Conservation (phyloP, 192 early-diverging fungal species). For the Coemansia sp. region DNA sequence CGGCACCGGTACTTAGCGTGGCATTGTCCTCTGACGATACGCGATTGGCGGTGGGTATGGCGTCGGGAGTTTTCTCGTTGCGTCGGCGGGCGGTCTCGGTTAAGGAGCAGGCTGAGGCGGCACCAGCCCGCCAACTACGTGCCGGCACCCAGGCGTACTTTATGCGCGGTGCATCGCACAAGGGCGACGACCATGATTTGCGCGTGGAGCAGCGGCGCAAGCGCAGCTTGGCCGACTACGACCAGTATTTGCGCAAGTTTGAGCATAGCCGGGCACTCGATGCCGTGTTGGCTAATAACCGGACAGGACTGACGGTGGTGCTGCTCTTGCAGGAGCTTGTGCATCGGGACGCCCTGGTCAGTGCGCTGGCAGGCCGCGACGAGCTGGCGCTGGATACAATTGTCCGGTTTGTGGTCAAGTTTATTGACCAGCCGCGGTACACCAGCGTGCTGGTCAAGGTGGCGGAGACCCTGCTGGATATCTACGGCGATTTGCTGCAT, state of each 20-base stretch:
- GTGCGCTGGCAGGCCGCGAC: conserved; percentile 81
- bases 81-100: conserved; percentile 79
- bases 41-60: conserved; percentile 89
- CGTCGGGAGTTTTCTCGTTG: conserved; percentile 81
- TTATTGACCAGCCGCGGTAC: conserved; percentile 81
- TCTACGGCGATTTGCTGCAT: conserved; percentile 76
- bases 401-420: conserved; percentile 73
- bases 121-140: conserved; percentile 30
- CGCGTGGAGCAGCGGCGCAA: conserved; percentile 67
- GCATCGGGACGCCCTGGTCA: conserved; percentile 74
- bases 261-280: conserved; percentile 89
- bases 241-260: conserved; percentile 79
- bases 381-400: conserved; percentile 84
- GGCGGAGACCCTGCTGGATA: conserved; percentile 65
- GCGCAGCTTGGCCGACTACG: conserved; percentile 71
- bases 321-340: conserved; percentile 87
- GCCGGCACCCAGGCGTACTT: conserved; percentile 73
- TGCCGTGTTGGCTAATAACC: conserved; percentile 68
- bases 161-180: conserved; percentile 59
- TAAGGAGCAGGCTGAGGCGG: conserved; percentile 57
- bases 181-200: conserved; percentile 67
- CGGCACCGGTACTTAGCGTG: conserved; percentile 84
- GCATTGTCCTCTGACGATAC: conserved; percentile 90
- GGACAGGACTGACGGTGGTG: conserved; percentile 62
- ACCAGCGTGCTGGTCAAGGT: conserved; percentile 76